phyloP scores from a whole-genome alignment of 495 filamentous ascomycete genomes.

The Penicillium steckii region DNA sequence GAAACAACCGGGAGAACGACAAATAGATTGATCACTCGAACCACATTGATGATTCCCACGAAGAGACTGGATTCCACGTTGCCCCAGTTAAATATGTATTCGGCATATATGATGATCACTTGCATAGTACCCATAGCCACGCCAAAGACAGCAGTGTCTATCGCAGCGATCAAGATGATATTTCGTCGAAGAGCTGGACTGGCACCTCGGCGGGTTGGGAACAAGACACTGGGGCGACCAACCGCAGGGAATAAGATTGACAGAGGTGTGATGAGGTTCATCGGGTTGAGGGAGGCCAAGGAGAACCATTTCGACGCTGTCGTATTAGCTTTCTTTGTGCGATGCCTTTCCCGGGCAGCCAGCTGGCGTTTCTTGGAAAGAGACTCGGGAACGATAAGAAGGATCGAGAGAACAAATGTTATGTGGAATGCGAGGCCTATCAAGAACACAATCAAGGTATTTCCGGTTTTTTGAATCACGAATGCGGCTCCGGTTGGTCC shows the following conservation, averaged over 20 bases:
- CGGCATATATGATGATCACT: constrained; percentile 76
- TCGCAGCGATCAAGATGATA: constrained; percentile 70
- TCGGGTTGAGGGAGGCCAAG: constrained; percentile 34
- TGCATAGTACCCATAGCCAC: constrained; percentile 77
- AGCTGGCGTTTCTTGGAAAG: constrained; percentile 65
- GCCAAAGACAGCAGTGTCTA: constrained; percentile 77
- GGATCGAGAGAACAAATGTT: constrained; percentile 66
- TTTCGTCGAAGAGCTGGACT: constrained; percentile 68
- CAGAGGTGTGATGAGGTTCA: constrained; percentile 72
- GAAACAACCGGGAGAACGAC: constrained; percentile 70
- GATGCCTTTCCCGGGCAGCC: constrained; percentile 65
- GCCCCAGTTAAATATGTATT: constrained; percentile 77
- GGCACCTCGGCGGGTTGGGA: constrained; percentile 63
- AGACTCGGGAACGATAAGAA: constrained; percentile 77
- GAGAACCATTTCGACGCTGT: constrained; percentile 16
- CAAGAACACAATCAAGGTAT: constrained; percentile 74
- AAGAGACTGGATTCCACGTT: constrained; percentile 75
- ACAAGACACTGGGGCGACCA: constrained; percentile 51
- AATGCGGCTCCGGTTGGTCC: constrained; percentile 80
- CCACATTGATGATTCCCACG: constrained; percentile 70
- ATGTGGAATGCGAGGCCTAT: constrained; percentile 67
- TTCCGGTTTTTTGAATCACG: constrained; percentile 67
- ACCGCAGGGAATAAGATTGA: constrained; percentile 75
- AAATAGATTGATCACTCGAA: constrained; percentile 72
- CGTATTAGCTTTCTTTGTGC: constrained; percentile 16